Evolutionary conservation across 2,329 filamentous ascomycete genomes (phyloP), one percentile per base, ranked within the genome.

Genomic region (Apiospora arundinis): DNA sequence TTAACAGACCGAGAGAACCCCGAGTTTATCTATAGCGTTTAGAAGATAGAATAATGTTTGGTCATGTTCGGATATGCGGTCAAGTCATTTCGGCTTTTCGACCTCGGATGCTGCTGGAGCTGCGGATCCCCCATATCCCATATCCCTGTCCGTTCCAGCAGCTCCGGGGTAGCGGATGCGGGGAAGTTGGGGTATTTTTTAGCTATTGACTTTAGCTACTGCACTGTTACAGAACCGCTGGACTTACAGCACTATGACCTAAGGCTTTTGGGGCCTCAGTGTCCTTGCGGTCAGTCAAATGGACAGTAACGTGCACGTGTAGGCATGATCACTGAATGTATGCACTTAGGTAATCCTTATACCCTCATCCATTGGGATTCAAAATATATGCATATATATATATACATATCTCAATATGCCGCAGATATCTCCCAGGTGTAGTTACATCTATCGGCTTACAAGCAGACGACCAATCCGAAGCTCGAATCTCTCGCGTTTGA

Each of bases 1-100:
- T 79, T 92, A 73, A 92, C 90, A 4, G 91, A 93, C 77, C 81
- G 84, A 70, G 91, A 93, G 82, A 93, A 92, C 72, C 82, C 84
- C 1, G 88, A 92, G 77, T 92, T 93, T 76, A 80, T 88, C 0
- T 93, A 93, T 77, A 86, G 84, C 25, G 72, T 90, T 67, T 89
- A 23, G 67, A 18, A 32, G 6, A 56, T 6, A 18, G 28, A 7
- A 16, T 52, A 28, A 4, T n/a, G n/a, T n/a, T n/a, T n/a, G 5
- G 12, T 8, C n/a, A 49, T 25, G n/a, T 25, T 28, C 12, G 23
- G 25, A 32, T 18, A 8, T 56, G 49, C 25, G 28, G 49, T 56
- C 25, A 7, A 52, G 48, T 25, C 9, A 25, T 32, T 52, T 23
- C 48, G 11, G 23, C 48, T 25, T 9, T 25, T 25, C 23, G 23